A percentile compares a stretch with the other conserved stretches of the same genome.
Conservation (phyloP, 2,329 filamentous ascomycete species). For the Colletotrichum incanum region DNA sequence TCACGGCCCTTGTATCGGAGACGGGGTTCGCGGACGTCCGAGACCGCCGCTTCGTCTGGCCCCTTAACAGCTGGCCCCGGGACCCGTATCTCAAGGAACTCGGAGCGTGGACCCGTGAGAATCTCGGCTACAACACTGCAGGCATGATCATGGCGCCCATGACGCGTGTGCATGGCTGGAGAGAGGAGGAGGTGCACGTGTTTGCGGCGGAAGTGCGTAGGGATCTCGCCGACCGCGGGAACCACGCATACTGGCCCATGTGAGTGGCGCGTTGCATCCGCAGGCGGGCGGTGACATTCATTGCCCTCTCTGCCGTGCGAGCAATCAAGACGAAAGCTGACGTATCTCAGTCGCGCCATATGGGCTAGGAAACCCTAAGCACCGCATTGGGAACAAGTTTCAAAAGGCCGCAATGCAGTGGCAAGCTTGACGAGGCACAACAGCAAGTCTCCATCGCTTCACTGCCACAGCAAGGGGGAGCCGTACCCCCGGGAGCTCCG, state of each 20-base stretch:
- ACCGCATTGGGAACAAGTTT: not conserved
- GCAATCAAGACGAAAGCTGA: not conserved
- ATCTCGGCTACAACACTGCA: constrained; percentile 52
- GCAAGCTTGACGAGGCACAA: not conserved
- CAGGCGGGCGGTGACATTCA: too few relatives aligned
- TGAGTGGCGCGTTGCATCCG: not conserved
- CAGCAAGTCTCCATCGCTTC: not conserved
- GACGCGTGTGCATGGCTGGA: constrained; percentile 56
- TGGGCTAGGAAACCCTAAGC: not conserved
- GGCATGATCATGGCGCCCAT: constrained; percentile 55
- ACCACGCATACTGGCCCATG: constrained; percentile 35
- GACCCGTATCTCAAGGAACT: constrained; percentile 50
- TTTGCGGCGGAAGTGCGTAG: constrained; percentile 46
- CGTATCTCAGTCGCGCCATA: not conserved
- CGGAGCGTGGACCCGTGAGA: constrained; percentile 50
- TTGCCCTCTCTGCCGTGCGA: not conserved
- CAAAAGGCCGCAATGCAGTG: not conserved
- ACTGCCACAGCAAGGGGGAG: too few relatives aligned
- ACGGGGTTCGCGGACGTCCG: constrained; percentile 51
- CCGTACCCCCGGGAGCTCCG: not conserved
- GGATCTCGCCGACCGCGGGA: constrained; percentile 42
- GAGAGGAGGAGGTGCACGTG: constrained; percentile 48
- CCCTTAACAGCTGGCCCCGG: constrained; percentile 53
- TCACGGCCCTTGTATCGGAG: constrained; percentile 41
- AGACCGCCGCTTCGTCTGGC: constrained; percentile 49